These are phyloP conservation scores for Sambucus nigra DNA, from an alignment of 129 eudicot genomes.

Conservation along the genomic window DNA sequence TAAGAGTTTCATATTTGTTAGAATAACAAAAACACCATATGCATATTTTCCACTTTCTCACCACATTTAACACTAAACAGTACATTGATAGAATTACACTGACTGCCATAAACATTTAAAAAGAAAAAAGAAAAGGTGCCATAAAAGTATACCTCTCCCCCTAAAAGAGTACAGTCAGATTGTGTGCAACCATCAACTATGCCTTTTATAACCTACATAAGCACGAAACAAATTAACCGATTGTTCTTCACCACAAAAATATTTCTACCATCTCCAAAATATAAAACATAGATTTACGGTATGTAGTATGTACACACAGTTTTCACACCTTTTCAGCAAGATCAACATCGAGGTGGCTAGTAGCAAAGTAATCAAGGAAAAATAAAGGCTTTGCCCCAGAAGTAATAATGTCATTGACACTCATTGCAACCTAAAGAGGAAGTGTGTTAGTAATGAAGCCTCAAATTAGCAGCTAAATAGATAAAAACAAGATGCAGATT, in stretches of 20 bases:
- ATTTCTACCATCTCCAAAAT: background rate
- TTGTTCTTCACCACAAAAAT: background rate
- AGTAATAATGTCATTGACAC: slow-evolving; percentile 94
- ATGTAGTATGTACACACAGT: background rate
- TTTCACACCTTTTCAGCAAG: slow-evolving; percentile 77
- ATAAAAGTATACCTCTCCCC: slow-evolving; percentile 58
- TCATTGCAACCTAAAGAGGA: slow-evolving; percentile 77
- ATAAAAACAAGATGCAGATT: background rate
- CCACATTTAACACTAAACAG: too few species aligned
- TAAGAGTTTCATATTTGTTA: too few species aligned
- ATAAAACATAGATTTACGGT: slow-evolving; percentile 12
- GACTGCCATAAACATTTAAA: slow-evolving; percentile 1
- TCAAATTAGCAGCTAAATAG: background rate
- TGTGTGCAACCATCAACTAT: slow-evolving; percentile 82
- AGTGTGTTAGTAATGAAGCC: background rate
- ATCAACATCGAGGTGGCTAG: slow-evolving; percentile 89
- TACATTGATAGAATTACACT: too few species aligned
- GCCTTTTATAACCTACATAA: slow-evolving; percentile 72
- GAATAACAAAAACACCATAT: too few species aligned
- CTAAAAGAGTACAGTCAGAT: slow-evolving; percentile 70
- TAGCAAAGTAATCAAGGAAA: slow-evolving; percentile 94
- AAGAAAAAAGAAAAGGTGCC: background rate
- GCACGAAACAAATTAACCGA: background rate
- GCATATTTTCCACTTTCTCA: too few species aligned
- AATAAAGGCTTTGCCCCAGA: slow-evolving; percentile 97